phyloP scores from a whole-genome alignment of 176 grass and related monocot species.

The Aegilops speltoides region DNA sequence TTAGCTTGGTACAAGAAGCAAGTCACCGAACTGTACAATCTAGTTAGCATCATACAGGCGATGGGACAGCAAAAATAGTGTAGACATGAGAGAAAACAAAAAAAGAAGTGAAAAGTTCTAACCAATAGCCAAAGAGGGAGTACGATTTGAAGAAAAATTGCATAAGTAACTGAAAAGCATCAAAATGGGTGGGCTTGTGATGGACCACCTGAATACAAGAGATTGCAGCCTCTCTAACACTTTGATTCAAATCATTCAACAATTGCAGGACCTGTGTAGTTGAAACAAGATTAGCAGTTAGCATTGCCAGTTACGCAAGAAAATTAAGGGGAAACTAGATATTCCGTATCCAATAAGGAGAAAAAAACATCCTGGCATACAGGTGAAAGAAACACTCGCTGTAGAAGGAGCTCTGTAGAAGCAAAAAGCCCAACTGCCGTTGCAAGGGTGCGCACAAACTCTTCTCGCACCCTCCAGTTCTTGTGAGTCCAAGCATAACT shows the following conservation, averaged over 20 bases:
- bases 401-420: conserved; percentile 81
- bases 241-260: conserved; percentile 83
- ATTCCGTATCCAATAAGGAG: neutral
- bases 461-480: conserved; percentile 87
- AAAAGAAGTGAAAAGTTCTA: neutral
- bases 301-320: neutral
- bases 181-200: neutral
- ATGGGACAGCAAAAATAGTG: conserved; percentile 4
- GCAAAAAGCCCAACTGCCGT: conserved; percentile 76
- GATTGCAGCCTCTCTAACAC: conserved; percentile 83
- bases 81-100: neutral
- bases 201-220: conserved; percentile 74
- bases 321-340: conserved; percentile 8
- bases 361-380: conserved; percentile 45
- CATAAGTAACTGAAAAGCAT: conserved; percentile 21
- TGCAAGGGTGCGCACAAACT: conserved; percentile 82
- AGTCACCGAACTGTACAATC: conserved; percentile 2
- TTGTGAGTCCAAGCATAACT: conserved; percentile 88
- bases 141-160: neutral
- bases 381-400: conserved; percentile 75
- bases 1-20: conserved; percentile 14
- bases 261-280: conserved; percentile 63
- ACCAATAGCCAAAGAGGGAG: conserved; percentile 18
- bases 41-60: neutral
- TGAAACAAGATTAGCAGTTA: conserved; percentile 32